A percentile compares a stretch with the other conserved stretches of the same genome.
phyloP scores from a whole-genome alignment of 805 yeast species.

The Candida yuanshanica region DNA sequence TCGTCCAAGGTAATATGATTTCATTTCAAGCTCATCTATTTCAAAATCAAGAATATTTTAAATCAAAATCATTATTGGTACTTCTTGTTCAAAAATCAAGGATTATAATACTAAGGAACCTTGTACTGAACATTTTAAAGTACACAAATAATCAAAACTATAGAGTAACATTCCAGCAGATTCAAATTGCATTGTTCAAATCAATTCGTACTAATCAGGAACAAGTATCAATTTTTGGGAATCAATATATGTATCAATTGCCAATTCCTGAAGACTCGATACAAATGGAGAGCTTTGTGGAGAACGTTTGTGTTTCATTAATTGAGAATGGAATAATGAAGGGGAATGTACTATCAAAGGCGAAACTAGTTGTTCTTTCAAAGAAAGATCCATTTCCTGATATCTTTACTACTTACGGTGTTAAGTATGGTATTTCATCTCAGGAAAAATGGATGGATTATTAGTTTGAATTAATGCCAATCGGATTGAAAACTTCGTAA shows the following conservation, averaged over 20 bases:
- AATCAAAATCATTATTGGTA: conserved; percentile 32
- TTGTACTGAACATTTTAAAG: conserved; percentile 22
- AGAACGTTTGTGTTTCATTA: conserved; percentile 44
- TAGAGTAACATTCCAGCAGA: conserved; percentile 3
- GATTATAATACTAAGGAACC: conserved; percentile 41
- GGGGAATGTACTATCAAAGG: conserved; percentile 43
- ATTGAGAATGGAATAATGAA: conserved; percentile 48
- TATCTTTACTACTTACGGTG: conserved; percentile 16
- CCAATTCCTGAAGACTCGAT: conserved; percentile 2
- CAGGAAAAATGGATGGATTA: conserved; percentile 18
- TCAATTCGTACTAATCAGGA: conserved; percentile 18
- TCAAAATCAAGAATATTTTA: conserved; percentile 34
- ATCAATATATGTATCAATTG: conserved; percentile 23
- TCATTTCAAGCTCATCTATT: conserved; percentile 29
- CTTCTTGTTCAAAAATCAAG: conserved; percentile 41
- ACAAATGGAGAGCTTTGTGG: conserved; percentile 28
- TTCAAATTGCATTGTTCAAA: conserved; percentile 22
- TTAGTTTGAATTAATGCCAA: too few relatives aligned
- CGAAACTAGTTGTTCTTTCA: conserved; percentile 36
- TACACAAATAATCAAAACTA: conserved; percentile 1
- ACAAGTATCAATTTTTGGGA: conserved; percentile 11
- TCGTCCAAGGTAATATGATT: conserved; percentile 38
- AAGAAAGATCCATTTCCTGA: conserved; percentile 39
- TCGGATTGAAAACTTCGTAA: too few relatives aligned
- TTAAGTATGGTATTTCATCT: conserved; percentile 5